Percentiles rank a stretch among this genome's conserved stretches.
These are phyloP conservation scores for Nematocida major DNA, from an alignment of 371 early-diverging fungal species.

Conservation along the genomic window DNA sequence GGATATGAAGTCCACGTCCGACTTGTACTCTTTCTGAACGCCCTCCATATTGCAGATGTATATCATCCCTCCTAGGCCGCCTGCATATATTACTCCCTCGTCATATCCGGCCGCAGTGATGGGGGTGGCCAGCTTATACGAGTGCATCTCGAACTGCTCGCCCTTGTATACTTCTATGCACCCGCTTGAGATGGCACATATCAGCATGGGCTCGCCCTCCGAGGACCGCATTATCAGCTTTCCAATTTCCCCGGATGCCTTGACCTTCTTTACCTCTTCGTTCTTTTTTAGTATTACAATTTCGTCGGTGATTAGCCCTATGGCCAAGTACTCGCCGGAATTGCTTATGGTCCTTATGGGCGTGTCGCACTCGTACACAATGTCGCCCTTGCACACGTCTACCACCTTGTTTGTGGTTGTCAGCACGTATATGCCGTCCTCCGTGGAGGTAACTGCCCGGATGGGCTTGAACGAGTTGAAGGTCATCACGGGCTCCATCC, in stretches of 20 bases:
- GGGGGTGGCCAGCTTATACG: constrained; percentile 9
- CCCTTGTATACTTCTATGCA: constrained; percentile 26
- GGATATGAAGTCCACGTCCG: constrained; percentile 45
- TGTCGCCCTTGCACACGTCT: constrained; percentile 13
- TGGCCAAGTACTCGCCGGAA: constrained; percentile 22
- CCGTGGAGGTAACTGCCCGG: constrained; percentile 41
- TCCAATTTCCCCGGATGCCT: constrained; percentile 25
- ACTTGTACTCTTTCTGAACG: constrained; percentile 33
- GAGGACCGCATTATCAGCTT: constrained; percentile 8
- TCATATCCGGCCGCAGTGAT: constrained; percentile 42
- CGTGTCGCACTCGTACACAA: constrained; percentile 25
- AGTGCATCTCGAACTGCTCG: neutral
- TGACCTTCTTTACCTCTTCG: constrained; percentile 20
- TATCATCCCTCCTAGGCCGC: constrained; percentile 31
- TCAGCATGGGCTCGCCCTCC: constrained; percentile 1
- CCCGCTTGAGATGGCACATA: constrained; percentile 24
- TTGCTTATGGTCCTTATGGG: constrained; percentile 27
- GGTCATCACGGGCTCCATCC: constrained; percentile 4
- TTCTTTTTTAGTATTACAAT: constrained; percentile 22
- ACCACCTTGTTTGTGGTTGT: constrained; percentile 50
- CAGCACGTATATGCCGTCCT: constrained; percentile 28
- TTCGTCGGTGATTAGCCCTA: constrained; percentile 28
- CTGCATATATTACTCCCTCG: constrained; percentile 30
- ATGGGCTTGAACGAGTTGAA: constrained; percentile 49
- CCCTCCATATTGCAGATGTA: constrained; percentile 3